Evolutionary conservation across 2,329 filamentous ascomycete genomes (phyloP).

Genomic region (Diaporthe sp.): DNA sequence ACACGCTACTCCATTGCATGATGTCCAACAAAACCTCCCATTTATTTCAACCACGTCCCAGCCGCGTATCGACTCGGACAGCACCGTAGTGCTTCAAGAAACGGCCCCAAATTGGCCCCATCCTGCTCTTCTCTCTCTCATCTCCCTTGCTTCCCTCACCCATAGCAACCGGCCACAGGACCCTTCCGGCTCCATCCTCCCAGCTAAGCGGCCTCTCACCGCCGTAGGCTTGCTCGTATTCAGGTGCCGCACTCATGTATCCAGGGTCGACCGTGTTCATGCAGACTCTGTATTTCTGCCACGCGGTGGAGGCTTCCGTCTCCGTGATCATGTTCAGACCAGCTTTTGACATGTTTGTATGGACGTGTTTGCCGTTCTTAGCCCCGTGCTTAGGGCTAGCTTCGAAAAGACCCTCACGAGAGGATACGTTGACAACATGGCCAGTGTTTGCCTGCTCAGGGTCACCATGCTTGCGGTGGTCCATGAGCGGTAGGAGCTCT

Average conservation of each 20-base stretch:
- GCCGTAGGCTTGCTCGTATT: constrained; percentile 45
- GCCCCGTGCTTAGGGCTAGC: constrained; percentile 33
- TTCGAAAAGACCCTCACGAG: constrained; percentile 54
- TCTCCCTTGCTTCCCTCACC: not conserved
- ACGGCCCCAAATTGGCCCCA: constrained; percentile 15
- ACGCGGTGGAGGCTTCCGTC: constrained; percentile 51
- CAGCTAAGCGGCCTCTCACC: constrained; percentile 53
- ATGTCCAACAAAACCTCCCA: not conserved
- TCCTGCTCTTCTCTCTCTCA: not conserved
- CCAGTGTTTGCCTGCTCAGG: not conserved
- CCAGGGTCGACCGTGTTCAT: constrained; percentile 57
- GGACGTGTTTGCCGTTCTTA: constrained; percentile 53
- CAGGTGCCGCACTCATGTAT: constrained; percentile 55
- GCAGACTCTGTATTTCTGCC: constrained; percentile 49
- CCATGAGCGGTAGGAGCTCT: constrained; percentile 53
- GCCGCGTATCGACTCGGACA: not conserved
- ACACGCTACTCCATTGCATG: not conserved
- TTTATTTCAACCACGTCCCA: not conserved
- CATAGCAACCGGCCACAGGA: constrained; percentile 52
- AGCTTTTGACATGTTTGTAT: constrained; percentile 58
- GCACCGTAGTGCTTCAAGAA: constrained; percentile 23
- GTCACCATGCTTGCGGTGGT: not conserved
- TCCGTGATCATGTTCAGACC: constrained; percentile 58
- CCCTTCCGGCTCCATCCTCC: constrained; percentile 54
- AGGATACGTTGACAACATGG: constrained; percentile 47